phyloP scores from a whole-genome alignment of 352 stramenopile genomes.

The Phytophthora hibernalis region DNA sequence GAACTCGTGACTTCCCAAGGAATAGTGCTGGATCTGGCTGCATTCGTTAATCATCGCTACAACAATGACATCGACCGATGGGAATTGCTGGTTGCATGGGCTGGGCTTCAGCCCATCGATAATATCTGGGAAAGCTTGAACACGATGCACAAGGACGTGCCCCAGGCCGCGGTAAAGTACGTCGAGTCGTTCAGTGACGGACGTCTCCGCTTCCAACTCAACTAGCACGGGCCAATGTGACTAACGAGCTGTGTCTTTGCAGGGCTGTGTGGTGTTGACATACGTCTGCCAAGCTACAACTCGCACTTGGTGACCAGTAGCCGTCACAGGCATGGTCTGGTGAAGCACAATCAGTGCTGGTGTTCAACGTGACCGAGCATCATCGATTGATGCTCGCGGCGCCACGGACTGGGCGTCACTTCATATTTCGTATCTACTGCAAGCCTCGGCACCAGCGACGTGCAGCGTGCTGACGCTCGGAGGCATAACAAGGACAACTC shows the following conservation, averaged over 20 bases:
- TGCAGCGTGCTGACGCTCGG: no score
- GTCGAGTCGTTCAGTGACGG: neutral
- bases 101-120: neutral
- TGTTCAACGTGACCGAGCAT: no score
- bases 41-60: conserved; percentile 5
- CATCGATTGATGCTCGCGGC: no score
- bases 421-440: no score
- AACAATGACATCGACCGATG: conserved; percentile 1
- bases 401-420: no score
- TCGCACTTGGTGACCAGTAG: no score
- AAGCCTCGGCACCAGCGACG: no score
- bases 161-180: no score
- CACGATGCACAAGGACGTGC: conserved; percentile 6
- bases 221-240: neutral
- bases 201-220: neutral
- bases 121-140: conserved; percentile 3
- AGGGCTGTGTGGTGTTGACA: conserved; percentile 10
- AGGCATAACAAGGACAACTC: no score
- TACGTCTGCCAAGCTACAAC: no score
- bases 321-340: no score
- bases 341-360: no score
- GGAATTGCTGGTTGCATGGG: conserved; percentile 8
- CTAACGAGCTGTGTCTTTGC: neutral
- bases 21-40: conserved; percentile 5
- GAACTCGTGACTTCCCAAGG: conserved; percentile 3